These are phyloP conservation scores for Miscanthus lutarioriparius DNA, from an alignment of 176 grass and related monocot species.

Conservation along the genomic window DNA sequence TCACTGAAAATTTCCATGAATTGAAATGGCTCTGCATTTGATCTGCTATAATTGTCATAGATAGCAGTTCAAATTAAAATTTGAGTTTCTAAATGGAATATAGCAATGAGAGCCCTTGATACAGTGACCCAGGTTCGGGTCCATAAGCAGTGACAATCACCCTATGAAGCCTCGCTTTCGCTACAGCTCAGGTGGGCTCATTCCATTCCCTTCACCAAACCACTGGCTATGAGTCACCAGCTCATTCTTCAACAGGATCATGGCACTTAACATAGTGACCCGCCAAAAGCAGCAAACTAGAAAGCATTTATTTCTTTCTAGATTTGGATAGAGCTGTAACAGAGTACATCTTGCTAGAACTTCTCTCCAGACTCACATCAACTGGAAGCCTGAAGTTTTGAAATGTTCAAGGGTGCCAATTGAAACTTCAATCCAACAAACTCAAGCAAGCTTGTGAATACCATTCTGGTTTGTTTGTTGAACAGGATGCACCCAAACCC, in stretches of 20 bases:
- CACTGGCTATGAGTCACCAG: no score
- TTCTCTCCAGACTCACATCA: neutral
- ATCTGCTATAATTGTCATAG: neutral
- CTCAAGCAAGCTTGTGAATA: neutral
- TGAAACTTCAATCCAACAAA: neutral
- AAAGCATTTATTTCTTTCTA: neutral
- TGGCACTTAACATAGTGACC: no score
- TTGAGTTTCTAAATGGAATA: neutral
- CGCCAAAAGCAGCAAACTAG: neutral
- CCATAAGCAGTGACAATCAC: no score
- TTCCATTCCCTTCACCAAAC: no score
- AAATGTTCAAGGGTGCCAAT: neutral
- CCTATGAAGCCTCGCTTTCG: no score
- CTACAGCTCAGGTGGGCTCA: no score
- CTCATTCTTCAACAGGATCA: no score
- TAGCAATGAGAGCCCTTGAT: neutral
- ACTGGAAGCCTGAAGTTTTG: neutral
- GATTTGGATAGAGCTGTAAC: neutral
- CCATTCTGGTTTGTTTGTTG: no score
- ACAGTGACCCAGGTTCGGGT: neutral
- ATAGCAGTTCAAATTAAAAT: neutral
- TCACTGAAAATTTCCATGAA: neutral
- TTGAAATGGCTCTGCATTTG: neutral
- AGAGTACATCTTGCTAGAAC: neutral
- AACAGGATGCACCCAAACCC: no score